Percentiles rank a stretch among this genome's conserved stretches.
Conservation (phyloP, 2,329 filamentous ascomycete species). For the Teratosphaeria zuluensis region DNA sequence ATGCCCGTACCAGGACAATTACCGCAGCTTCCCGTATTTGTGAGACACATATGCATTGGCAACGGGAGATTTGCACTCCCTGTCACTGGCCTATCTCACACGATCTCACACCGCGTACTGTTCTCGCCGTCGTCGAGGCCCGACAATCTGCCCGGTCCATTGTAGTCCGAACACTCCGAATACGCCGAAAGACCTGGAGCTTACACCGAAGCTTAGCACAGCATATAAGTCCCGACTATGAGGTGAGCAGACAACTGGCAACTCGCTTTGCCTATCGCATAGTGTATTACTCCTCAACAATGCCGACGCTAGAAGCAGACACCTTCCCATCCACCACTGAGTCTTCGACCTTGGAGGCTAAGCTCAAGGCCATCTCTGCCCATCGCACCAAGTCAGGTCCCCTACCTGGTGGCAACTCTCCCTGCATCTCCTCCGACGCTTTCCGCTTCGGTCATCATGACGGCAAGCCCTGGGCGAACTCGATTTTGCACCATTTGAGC, state of each 20-base stretch:
- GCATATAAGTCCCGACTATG: neutral
- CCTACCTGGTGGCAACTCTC: neutral
- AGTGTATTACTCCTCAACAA: neutral
- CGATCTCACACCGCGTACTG: neutral
- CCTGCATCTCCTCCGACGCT: neutral
- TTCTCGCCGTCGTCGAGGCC: neutral
- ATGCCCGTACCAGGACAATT: too few species aligned
- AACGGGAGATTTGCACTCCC: neutral
- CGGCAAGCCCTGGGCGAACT: neutral
- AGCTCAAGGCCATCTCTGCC: neutral
- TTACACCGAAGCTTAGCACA: neutral
- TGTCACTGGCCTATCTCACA: neutral
- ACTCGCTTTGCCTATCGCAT: too few species aligned
- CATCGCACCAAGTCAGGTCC: neutral
- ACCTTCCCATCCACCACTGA: neutral
- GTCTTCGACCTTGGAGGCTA: neutral
- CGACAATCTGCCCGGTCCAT: neutral
- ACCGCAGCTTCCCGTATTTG: too few species aligned
- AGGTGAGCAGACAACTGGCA: neutral
- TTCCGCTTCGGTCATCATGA: neutral
- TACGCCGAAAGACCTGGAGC: neutral
- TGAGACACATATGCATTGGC: too few species aligned
- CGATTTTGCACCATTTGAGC: constrained; percentile 26
- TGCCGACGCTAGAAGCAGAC: neutral
- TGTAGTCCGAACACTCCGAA: neutral